Evolutionary conservation across 1,139 yeast species (phyloP).

Genomic region (Pichia sp.): DNA sequence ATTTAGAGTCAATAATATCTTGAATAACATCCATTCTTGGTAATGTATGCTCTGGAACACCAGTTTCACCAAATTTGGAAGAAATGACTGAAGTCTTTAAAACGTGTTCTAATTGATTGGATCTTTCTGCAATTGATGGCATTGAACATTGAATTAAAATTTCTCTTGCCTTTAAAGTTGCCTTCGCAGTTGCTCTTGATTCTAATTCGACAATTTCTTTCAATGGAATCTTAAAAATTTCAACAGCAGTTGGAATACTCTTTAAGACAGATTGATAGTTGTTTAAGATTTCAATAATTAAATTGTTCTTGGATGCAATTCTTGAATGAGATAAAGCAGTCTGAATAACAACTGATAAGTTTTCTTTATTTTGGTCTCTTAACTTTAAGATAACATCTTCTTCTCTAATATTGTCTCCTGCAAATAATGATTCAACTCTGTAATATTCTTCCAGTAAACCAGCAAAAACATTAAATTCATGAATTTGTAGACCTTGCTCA

Average conservation of each 20-base stretch:
- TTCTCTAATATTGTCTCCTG: slow-evolving; percentile 67
- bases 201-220: slow-evolving; percentile 81
- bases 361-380: slow-evolving; percentile 81
- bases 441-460: slow-evolving; percentile 64
- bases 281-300: slow-evolving; percentile 76
- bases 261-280: slow-evolving; percentile 65
- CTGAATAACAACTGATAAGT: slow-evolving; percentile 63
- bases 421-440: slow-evolving; percentile 69
- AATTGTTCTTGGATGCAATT: slow-evolving; percentile 87
- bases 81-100: slow-evolving; percentile 87
- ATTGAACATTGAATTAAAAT: slow-evolving; percentile 91
- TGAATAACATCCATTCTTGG: slow-evolving; percentile 77
- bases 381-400: slow-evolving; percentile 80
- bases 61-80: slow-evolving; percentile 79
- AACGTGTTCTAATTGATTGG: slow-evolving; percentile 95
- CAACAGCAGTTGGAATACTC: slow-evolving; percentile 64
- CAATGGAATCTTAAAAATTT: slow-evolving; percentile 62
- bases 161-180: slow-evolving; percentile 94
- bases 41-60: slow-evolving; percentile 62
- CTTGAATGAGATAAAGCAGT: slow-evolving; percentile 84
- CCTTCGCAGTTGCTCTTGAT: slow-evolving; percentile 85
- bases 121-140: slow-evolving; percentile 93
- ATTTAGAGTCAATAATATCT: slow-evolving; percentile 93
- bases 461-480: slow-evolving; percentile 74
- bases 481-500: slow-evolving; percentile 69